These are phyloP conservation scores for Eragrostis tef DNA, from an alignment of 202 grass and related monocot genomes.

Conservation along the genomic window DNA sequence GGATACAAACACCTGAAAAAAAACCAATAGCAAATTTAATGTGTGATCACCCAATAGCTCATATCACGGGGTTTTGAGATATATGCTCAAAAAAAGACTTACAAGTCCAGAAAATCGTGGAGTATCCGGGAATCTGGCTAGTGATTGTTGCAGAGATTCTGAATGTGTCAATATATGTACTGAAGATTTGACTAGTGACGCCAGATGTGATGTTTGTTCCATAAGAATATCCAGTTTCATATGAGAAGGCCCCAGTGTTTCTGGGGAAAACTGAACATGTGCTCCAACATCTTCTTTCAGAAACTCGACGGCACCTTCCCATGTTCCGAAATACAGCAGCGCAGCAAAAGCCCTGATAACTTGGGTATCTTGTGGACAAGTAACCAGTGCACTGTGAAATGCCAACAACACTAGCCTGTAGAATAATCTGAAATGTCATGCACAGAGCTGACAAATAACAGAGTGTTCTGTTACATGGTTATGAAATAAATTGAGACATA, in stretches of 20 bases:
- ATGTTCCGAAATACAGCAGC: constrained; percentile 69
- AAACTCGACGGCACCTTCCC: constrained; percentile 57
- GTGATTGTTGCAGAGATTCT: constrained; percentile 63
- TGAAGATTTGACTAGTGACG: constrained; percentile 66
- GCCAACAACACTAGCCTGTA: constrained; percentile 73
- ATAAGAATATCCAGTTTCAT: constrained; percentile 55
- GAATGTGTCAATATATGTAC: constrained; percentile 56
- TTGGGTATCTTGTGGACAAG: constrained; percentile 69
- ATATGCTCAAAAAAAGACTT: constrained; percentile 49
- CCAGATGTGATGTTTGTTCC: constrained; percentile 59
- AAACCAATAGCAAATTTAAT: constrained; percentile 38
- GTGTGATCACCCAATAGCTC: neutral
- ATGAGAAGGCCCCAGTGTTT: constrained; percentile 52
- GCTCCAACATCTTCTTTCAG: constrained; percentile 60
- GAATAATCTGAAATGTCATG: constrained; percentile 46
- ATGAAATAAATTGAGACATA: constrained; percentile 17
- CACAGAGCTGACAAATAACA: constrained; percentile 4
- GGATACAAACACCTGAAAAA: constrained; percentile 66
- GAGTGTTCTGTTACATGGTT: constrained; percentile 5
- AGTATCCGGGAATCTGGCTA: constrained; percentile 53
- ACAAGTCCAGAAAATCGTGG: constrained; percentile 62
- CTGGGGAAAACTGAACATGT: constrained; percentile 60
- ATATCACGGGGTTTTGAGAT: constrained; percentile 1
- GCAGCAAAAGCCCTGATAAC: constrained; percentile 73
- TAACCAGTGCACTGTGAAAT: constrained; percentile 77